Evolutionary conservation across 768 basidiomycete genomes (phyloP).

Genomic region (Mycena sanguinolenta): DNA sequence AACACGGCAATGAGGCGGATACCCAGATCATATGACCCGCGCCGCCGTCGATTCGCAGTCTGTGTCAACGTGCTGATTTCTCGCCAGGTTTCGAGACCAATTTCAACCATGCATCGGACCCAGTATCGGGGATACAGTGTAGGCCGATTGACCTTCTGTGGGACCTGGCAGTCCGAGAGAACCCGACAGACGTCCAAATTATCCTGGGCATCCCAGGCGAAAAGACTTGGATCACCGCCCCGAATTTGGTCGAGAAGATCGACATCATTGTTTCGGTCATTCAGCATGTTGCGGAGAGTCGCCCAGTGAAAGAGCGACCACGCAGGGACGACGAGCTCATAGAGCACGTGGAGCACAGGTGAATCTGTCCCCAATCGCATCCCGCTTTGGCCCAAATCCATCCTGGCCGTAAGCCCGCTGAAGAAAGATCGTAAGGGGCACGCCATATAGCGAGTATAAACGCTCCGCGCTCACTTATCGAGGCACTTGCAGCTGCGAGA

Average conservation of each 20-base stretch:
- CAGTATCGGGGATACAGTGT: neutral
- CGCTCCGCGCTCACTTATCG: neutral
- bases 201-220: constrained; percentile 5
- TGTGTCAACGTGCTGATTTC: constrained; percentile 6
- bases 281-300: neutral
- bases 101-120: constrained; percentile 16
- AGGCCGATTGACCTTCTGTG: no score
- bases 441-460: no score
- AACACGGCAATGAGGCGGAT: constrained; percentile 6
- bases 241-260: constrained; percentile 8
- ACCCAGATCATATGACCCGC: neutral
- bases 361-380: constrained; percentile 1
- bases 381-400: no score
- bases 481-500: neutral
- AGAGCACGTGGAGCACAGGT: neutral
- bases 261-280: neutral
- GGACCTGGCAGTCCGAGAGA: no score
- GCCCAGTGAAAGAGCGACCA: constrained; percentile 27
- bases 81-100: constrained; percentile 5
- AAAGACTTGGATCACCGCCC: neutral
- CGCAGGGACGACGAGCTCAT: constrained; percentile 9
- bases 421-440: neutral
- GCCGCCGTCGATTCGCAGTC: neutral
- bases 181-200: neutral
- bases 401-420: neutral